Conservation (phyloP, 768 basidiomycete species). For the Calocybe gangraenosa region DNA sequence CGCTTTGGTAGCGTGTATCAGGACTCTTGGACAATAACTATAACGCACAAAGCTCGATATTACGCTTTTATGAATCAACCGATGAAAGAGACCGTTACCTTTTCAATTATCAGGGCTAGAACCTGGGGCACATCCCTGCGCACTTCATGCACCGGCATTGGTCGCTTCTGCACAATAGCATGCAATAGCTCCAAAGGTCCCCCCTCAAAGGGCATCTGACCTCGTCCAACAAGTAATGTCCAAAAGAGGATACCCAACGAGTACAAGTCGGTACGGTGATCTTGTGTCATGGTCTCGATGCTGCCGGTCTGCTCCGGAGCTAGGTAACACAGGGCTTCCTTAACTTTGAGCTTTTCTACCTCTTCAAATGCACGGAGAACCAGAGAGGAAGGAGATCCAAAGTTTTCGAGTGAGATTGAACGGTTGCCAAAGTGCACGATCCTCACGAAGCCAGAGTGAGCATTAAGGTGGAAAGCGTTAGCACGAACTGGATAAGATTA, state of each 20-base stretch:
- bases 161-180: slow-evolving; percentile 66
- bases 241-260: slow-evolving; percentile 71
- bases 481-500: slow-evolving; percentile 48
- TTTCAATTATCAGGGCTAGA: slow-evolving; percentile 65
- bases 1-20: slow-evolving; percentile 67
- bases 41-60: not conserved
- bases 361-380: slow-evolving; percentile 61
- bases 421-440: slow-evolving; percentile 76
- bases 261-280: slow-evolving; percentile 73
- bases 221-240: slow-evolving; percentile 70
- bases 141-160: slow-evolving; percentile 74
- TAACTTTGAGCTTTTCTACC: slow-evolving; percentile 62
- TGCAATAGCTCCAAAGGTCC: slow-evolving; percentile 61
- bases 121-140: slow-evolving; percentile 71
- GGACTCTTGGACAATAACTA: slow-evolving; percentile 68
- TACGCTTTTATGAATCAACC: too few relatives aligned
- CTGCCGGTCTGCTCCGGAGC: slow-evolving; percentile 77
- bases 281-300: slow-evolving; percentile 66
- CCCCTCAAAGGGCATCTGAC: slow-evolving; percentile 60
- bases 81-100: slow-evolving; percentile 29
- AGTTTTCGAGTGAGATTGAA: slow-evolving; percentile 65
- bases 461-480: slow-evolving; percentile 72
- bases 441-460: slow-evolving; percentile 64
- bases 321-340: slow-evolving; percentile 71
- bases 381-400: slow-evolving; percentile 66